A percentile compares a stretch with the other conserved stretches of the same genome.
phyloP scores from a whole-genome alignment of 1,139 yeast species.

The Geotrichum cucujoidarum region DNA sequence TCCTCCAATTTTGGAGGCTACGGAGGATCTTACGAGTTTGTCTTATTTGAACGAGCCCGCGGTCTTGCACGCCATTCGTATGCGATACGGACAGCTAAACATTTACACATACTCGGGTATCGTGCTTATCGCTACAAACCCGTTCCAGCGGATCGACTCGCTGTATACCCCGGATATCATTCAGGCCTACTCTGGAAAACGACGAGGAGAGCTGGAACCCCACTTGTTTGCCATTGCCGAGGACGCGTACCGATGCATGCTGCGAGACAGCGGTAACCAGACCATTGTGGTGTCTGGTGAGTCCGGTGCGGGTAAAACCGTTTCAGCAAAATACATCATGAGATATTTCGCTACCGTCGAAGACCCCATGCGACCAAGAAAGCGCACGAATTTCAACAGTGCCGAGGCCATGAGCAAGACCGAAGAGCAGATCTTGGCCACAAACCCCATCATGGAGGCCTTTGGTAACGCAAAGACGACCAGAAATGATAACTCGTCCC shows the following conservation, averaged over 20 bases:
- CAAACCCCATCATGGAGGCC: constrained; percentile 97
- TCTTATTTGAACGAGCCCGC: constrained; percentile 90
- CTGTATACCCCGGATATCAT: constrained; percentile 87
- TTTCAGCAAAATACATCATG: constrained; percentile 95
- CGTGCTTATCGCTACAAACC: constrained; percentile 93
- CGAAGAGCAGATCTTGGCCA: constrained; percentile 91
- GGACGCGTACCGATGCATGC: constrained; percentile 90
- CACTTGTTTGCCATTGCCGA: constrained; percentile 97
- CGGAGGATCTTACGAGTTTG: constrained; percentile 87
- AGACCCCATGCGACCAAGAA: constrained; percentile 45
- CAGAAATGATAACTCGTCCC: constrained; percentile 92
- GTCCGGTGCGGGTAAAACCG: constrained; percentile 98
- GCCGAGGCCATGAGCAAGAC: constrained; percentile 79
- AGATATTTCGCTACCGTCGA: constrained; percentile 95
- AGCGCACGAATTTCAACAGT: constrained; percentile 16
- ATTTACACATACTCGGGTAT: constrained; percentile 96
- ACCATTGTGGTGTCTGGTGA: constrained; percentile 97
- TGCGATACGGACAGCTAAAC: constrained; percentile 80
- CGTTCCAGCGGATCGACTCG: constrained; percentile 88
- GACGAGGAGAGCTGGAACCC: constrained; percentile 92
- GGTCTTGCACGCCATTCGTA: constrained; percentile 92
- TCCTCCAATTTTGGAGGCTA: constrained; percentile 89
- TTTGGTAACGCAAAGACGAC: constrained; percentile 99
- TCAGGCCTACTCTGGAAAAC: constrained; percentile 90
- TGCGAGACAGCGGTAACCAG: constrained; percentile 75